Evolutionary conservation across 768 basidiomycete genomes (phyloP), one percentile per base, ranked within the genome.

Genomic region (Amanita muscaria): DNA sequence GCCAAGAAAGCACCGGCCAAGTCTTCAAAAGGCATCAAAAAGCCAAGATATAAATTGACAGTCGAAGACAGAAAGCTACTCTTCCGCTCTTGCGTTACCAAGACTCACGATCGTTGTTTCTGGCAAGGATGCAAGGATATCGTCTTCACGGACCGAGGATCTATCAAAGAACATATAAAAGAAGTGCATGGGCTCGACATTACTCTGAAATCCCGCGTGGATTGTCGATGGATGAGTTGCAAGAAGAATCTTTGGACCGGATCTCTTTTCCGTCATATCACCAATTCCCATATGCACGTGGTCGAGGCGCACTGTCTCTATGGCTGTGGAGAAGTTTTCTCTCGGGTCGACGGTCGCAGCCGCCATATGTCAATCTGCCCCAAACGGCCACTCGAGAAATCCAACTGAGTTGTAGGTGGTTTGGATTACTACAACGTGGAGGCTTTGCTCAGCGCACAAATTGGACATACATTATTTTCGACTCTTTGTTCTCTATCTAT

Each of bases 51-150:
- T 19, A 32, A 14, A 14, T 32, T 2, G 32, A 23, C 22, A 14
- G 19, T n/a, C 5, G 41, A 8, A 6, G 11, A 11, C 1, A 31
- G 31, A 18, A 22, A 19, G 4, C 31, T 42, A 7, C 11, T 12
- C 23, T 42, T 42, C 41, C 41, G 41, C 41, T 14, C 30, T n/a
- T 34, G 41, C 22, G 41, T 42, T 23, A 22, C 31, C n/a, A 33
- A 14, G 15, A 12, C 19, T 3, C 29, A 14, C 22, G 41, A 15
- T 3, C 30, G 4, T 1, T 42, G 41, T 12, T 7, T 32, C 19
- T 42, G 41, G 41, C n/a, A 34, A n/a, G 41, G 41, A 2, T 42
- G 41, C 11, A 5, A 23, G 6, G 32, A 34, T 2, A 14, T 15
- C 3, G 21, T 42, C 5, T 42, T 29, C 30, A 42, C 41, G 8